Evolutionary conservation across 2,329 filamentous ascomycete genomes (phyloP).

Genomic region (Phialophora chinensis): DNA sequence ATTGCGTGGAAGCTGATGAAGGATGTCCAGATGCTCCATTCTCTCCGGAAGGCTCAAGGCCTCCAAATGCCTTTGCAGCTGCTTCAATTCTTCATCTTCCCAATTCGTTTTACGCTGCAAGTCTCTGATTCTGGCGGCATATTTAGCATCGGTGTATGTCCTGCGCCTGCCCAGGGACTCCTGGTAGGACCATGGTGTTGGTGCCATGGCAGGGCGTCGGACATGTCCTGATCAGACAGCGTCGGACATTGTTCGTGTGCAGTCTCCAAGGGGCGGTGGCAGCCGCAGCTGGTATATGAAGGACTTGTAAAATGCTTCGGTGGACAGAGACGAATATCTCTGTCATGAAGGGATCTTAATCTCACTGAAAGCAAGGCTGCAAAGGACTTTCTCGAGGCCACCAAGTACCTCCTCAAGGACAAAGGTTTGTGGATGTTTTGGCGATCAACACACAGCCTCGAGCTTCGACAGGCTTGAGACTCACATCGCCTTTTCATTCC

Average conservation of each 20-base stretch:
- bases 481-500: not conserved
- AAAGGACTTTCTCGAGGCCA: not conserved
- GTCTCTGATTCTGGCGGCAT: not conserved
- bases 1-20: constrained; percentile 1
- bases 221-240: not conserved
- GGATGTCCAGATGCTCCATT: constrained; percentile 13
- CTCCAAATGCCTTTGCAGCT: constrained; percentile 4
- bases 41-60: constrained; percentile 2
- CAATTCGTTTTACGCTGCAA: constrained; percentile 3
- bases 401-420: not conserved
- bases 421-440: not conserved
- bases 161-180: not conserved
- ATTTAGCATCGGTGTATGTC: not conserved
- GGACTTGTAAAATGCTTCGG: not conserved
- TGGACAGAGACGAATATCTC: not conserved
- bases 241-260: not conserved
- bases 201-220: not conserved
- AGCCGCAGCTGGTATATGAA: not conserved
- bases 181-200: constrained; percentile 2
- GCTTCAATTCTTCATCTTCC: constrained; percentile 3
- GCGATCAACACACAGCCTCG: constrained; percentile 2
- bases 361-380: not conserved
- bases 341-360: not conserved
- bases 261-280: not conserved
- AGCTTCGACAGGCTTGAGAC: not conserved